Conservation (phyloP, 2,329 filamentous ascomycete species). For the Penicillium sp. region DNA sequence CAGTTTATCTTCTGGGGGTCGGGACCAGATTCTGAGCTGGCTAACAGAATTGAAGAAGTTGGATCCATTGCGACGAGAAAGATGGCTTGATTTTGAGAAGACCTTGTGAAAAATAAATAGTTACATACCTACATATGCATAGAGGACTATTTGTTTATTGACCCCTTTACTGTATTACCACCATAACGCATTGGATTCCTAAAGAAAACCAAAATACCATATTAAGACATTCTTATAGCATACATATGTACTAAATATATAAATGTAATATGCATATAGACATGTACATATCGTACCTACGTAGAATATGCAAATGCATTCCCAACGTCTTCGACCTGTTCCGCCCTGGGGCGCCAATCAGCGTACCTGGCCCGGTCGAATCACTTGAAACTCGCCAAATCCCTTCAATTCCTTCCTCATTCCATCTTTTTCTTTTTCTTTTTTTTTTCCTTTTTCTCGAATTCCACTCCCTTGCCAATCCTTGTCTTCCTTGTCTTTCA, state of each 20-base stretch:
- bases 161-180: not conserved
- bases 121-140: not conserved
- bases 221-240: conserved; percentile 1
- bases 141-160: conserved; percentile 4
- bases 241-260: not conserved
- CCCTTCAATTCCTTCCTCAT: conserved; percentile 16
- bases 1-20: conserved; percentile 44
- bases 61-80: conserved; percentile 69
- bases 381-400: conserved; percentile 16
- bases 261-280: not conserved
- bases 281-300: too few species aligned
- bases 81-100: conserved; percentile 70
- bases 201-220: not conserved
- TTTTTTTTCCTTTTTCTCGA: not conserved
- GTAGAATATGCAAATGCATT: conserved; percentile 9
- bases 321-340: conserved; percentile 15
- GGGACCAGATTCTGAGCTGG: conserved; percentile 54
- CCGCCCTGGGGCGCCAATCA: conserved; percentile 21
- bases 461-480: not conserved
- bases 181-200: not conserved
- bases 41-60: conserved; percentile 64
- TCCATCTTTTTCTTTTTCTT: conserved; percentile 3
- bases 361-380: conserved; percentile 19
- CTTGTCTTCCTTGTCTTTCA: not conserved
- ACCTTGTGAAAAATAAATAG: conserved; percentile 33